Conservation (phyloP, 2,329 filamentous ascomycete genomes). For the Microcyclospora tardicrescens region DNA sequence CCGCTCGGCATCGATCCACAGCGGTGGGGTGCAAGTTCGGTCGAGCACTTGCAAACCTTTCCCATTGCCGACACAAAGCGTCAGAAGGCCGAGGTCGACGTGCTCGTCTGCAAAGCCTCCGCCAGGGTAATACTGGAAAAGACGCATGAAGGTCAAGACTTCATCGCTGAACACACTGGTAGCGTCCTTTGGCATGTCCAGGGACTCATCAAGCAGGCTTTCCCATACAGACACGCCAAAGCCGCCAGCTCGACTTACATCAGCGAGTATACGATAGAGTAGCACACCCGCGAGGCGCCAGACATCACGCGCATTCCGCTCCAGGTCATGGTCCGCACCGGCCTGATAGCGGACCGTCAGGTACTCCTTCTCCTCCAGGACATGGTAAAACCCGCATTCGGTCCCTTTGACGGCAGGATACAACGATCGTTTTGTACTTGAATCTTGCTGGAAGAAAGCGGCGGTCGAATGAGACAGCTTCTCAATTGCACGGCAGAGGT, state of each 20-base stretch:
- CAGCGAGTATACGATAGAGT: slow-evolving; percentile 16
- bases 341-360: slow-evolving; percentile 14
- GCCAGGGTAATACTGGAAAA: slow-evolving; percentile 17
- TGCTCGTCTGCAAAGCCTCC: slow-evolving; percentile 14
- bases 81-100: slow-evolving; percentile 18
- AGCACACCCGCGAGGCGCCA: slow-evolving; percentile 12
- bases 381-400: slow-evolving; percentile 17
- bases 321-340: slow-evolving; percentile 2
- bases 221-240: slow-evolving; percentile 13
- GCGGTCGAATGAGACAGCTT: slow-evolving; percentile 1
- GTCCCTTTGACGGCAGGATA: slow-evolving; percentile 16
- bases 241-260: slow-evolving; percentile 12
- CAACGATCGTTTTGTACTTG: slow-evolving; percentile 1
- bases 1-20: slow-evolving; percentile 10
- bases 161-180: neutral
- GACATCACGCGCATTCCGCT: slow-evolving; percentile 4
- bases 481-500: slow-evolving; percentile 1
- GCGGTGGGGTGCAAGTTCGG: slow-evolving; percentile 1
- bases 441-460: slow-evolving; percentile 4
- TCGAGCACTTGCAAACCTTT: slow-evolving; percentile 15
- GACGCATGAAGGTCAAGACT: slow-evolving; percentile 7
- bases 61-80: slow-evolving; percentile 16
- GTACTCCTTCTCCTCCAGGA: slow-evolving; percentile 18
- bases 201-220: slow-evolving; percentile 11
- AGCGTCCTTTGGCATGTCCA: slow-evolving; percentile 6